Conservation (phyloP, 2,329 filamentous ascomycete genomes). For the Lizonia empirigonia region DNA sequence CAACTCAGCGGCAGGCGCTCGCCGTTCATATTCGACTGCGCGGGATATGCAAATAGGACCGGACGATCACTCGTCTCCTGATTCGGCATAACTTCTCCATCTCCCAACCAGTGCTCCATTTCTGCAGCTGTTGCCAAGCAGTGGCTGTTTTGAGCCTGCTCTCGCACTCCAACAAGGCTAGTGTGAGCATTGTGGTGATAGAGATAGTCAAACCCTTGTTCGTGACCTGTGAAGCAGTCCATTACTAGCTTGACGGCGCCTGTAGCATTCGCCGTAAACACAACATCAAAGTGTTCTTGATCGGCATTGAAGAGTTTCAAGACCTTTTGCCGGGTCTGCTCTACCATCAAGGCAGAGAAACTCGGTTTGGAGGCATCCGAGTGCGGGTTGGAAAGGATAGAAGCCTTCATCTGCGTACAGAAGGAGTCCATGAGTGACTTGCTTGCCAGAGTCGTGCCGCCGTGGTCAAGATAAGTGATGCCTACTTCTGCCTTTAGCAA, state of each 20-base stretch:
- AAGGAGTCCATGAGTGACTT: slow-evolving; percentile 63
- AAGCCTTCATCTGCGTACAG: slow-evolving; percentile 59
- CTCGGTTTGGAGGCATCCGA: slow-evolving; percentile 65
- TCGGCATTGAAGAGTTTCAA: slow-evolving; percentile 81
- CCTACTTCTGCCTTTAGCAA: too few relatives aligned
- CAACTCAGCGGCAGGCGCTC: slow-evolving; percentile 73
- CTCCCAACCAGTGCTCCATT: slow-evolving; percentile 68
- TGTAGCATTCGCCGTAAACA: slow-evolving; percentile 94
- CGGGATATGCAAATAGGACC: slow-evolving; percentile 76
- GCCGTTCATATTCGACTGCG: slow-evolving; percentile 92
- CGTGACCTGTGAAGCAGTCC: slow-evolving; percentile 71
- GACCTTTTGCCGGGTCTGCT: slow-evolving; percentile 48
- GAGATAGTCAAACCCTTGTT: slow-evolving; percentile 73
- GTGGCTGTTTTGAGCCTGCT: slow-evolving; percentile 66
- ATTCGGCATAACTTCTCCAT: background rate
- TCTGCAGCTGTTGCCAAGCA: slow-evolving; percentile 69
- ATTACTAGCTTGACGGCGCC: slow-evolving; percentile 84
- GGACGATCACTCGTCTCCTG: slow-evolving; percentile 22
- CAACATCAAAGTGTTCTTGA: slow-evolving; percentile 78
- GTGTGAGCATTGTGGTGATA: slow-evolving; percentile 88
- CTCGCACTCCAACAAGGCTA: slow-evolving; percentile 78
- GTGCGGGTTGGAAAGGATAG: slow-evolving; percentile 72
- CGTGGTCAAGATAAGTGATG: slow-evolving; percentile 62
- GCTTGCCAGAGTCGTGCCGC: slow-evolving; percentile 54
- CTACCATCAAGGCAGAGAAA: slow-evolving; percentile 63